phyloP scores from a whole-genome alignment of 192 early-diverging fungal genomes.

The Backusella tarrabulga region DNA sequence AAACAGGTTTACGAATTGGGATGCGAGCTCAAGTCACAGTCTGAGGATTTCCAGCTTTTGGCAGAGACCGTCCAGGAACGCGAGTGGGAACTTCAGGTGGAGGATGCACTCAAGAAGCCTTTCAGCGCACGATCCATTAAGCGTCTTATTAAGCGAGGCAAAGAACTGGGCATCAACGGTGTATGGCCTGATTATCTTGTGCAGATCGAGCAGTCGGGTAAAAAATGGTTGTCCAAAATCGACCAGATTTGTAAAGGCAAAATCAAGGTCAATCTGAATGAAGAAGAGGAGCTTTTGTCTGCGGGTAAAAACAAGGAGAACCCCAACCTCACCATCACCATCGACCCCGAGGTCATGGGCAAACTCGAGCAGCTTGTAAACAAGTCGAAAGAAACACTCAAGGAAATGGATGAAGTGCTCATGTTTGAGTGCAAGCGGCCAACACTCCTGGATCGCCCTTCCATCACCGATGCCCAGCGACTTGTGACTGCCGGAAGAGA shows the following conservation, averaged over 20 bases:
- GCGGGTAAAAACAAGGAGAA: background rate
- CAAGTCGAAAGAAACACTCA: conserved; percentile 7
- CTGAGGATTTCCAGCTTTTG: background rate
- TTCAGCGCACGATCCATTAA: background rate
- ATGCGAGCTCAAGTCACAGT: background rate
- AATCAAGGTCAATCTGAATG: background rate
- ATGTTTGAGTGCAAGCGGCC: background rate
- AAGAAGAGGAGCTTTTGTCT: background rate
- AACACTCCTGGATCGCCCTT: conserved; percentile 1
- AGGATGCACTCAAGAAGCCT: background rate
- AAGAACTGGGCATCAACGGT: background rate
- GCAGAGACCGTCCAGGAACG: background rate
- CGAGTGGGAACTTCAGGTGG: background rate
- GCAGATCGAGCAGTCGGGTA: background rate
- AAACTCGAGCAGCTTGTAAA: conserved; percentile 45
- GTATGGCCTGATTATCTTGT: background rate
- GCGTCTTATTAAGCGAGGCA: background rate
- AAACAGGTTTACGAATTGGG: background rate
- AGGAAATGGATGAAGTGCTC: background rate
- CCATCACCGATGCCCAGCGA: background rate
- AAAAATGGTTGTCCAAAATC: background rate
- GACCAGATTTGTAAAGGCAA: conserved; percentile 13
- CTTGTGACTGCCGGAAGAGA: background rate
- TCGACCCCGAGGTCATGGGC: conserved; percentile 32
- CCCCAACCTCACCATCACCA: background rate